A percentile compares a stretch with the other conserved stretches of the same genome.
phyloP scores from a whole-genome alignment of 2,329 filamentous ascomycete genomes.

The Apiospora kogelbergensis region DNA sequence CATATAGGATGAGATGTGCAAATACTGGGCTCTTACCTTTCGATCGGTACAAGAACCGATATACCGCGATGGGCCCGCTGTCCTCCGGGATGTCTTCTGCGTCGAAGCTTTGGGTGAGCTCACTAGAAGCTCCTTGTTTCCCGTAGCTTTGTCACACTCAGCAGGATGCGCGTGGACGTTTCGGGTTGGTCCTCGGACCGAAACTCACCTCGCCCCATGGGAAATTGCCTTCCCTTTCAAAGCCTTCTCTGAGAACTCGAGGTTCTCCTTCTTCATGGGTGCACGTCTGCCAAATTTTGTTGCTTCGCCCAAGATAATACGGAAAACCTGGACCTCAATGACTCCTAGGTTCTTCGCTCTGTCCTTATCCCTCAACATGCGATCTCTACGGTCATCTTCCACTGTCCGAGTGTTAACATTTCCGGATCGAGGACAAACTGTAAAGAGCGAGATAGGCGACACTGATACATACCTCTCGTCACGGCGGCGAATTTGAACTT shows the following conservation, averaged over 20 bases:
- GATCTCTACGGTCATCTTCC: neutral
- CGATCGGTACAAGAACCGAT: neutral
- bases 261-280: no score
- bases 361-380: neutral
- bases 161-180: neutral
- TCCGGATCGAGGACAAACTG: no score
- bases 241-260: neutral
- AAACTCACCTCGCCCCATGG: neutral
- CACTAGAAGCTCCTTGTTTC: neutral
- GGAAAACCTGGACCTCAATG: neutral
- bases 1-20: neutral
- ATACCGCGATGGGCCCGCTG: neutral
- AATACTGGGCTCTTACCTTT: neutral
- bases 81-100: neutral
- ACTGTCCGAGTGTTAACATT: neutral
- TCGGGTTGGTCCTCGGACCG: neutral
- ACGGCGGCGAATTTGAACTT: neutral
- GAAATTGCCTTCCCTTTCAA: conserved; percentile 1
- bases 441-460: no score
- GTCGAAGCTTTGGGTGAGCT: neutral
- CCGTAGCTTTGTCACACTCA: neutral
- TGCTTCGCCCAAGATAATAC: neutral
- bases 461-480: neutral
- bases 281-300: no score
- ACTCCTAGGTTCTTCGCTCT: neutral